Evolutionary conservation across 495 filamentous ascomycete genomes (phyloP), one percentile per base, ranked within the genome.

Genomic region (Penicillium waksmanii): DNA sequence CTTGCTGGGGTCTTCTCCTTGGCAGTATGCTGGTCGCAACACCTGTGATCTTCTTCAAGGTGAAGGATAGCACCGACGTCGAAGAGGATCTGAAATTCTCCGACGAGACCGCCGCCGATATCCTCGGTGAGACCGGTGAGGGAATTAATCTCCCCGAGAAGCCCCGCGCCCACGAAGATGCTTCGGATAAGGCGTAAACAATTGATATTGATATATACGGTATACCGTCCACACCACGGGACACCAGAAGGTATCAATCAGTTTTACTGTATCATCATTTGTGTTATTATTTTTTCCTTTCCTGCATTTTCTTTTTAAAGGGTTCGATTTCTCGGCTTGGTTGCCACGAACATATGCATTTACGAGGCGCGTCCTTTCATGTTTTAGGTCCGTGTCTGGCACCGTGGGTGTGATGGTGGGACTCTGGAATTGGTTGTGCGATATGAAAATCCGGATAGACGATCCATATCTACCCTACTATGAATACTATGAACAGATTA

Each of bases 11-110:
- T 65, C 76, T 96, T 9, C 83, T 93, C 25, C 80, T 78, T n/a
- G 87, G 81, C 21, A 85, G 87, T 40, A 81, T 96, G 57, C 38
- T 95, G 47, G 71, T 90, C 60, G 92, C 91, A n/a, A 79, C 86
- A 0, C 91, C 92, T 0, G 85, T 96, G 48, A 87, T 96, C 69
- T 87, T 89, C 68, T 71, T 86, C 67, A 90, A 87, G 77, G 85
- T 96, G 68, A 86, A 88, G 71, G 89, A 96, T 42, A 85, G 83
- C 43, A 83, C 87, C 10, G 70, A 81, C 5, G 62, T 95, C 11
- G 90, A 93, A 68, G 84, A 90, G 48, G 92, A 96, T 75, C 76
- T 96, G 33, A 86, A 85, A 64, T 93, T 91, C 75, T 90, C 87
- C 42, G 91, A 94, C 61, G 90, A 93, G 81, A 94, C 89, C 8